Evolutionary conservation across 495 filamentous ascomycete species (phyloP).

Genomic region (Trypethelium eluteriae): DNA sequence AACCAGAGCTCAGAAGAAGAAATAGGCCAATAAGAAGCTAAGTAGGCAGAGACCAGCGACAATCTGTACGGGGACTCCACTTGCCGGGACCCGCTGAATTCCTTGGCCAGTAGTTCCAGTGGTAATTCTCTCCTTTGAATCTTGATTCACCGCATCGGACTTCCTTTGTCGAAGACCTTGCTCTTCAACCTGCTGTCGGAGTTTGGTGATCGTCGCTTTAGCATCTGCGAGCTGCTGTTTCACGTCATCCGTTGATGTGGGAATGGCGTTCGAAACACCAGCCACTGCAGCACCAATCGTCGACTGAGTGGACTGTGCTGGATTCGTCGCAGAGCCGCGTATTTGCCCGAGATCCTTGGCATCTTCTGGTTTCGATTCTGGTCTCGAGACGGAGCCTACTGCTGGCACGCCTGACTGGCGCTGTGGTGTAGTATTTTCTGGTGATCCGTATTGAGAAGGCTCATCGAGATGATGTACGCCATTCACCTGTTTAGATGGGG

Average conservation of each 20-base stretch:
- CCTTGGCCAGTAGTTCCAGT: slow-evolving; percentile 44
- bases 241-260: slow-evolving; percentile 54
- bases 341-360: slow-evolving; percentile 29
- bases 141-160: slow-evolving; percentile 35
- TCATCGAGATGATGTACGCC: slow-evolving; percentile 39
- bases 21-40: slow-evolving; percentile 86
- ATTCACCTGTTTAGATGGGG: slow-evolving; percentile 34
- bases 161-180: slow-evolving; percentile 60
- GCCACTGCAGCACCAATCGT: slow-evolving; percentile 40
- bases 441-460: slow-evolving; percentile 27
- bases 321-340: slow-evolving; percentile 25
- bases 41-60: slow-evolving; percentile 76
- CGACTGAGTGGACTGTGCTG: slow-evolving; percentile 23
- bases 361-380: slow-evolving; percentile 29
- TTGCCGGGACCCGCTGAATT: slow-evolving; percentile 47
- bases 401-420: slow-evolving; percentile 21
- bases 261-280: slow-evolving; percentile 38
- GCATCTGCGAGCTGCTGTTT: slow-evolving; percentile 68
- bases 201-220: slow-evolving; percentile 59
- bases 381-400: slow-evolving; percentile 27
- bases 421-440: slow-evolving; percentile 33
- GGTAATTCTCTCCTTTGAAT: slow-evolving; percentile 35
- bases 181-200: slow-evolving; percentile 62
- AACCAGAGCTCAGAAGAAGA: slow-evolving; percentile 70
- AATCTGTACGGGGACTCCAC: slow-evolving; percentile 80